A percentile compares a stretch with the other conserved stretches of the same genome.
Conservation (phyloP, 108 stramenopile genomes). For the Fragilariopsis cylindrus region DNA sequence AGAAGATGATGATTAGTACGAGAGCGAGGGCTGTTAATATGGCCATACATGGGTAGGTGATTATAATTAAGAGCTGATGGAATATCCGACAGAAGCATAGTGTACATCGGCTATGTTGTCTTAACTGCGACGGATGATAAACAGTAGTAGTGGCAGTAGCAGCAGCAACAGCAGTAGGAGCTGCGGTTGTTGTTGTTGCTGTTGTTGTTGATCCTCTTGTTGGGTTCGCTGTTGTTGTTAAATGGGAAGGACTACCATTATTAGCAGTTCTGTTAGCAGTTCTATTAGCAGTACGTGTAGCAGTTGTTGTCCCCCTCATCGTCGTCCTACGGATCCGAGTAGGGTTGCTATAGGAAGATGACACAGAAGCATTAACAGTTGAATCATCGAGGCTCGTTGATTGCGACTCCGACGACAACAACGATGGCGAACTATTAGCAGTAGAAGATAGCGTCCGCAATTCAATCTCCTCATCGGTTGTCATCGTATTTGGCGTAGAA, state of each 20-base stretch:
- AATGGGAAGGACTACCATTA: not conserved
- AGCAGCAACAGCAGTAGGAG: not conserved
- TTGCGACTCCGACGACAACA: too few species aligned
- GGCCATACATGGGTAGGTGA: conserved; percentile 27
- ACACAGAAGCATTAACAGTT: too few species aligned
- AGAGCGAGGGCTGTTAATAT: conserved; percentile 7
- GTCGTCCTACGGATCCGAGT: too few species aligned
- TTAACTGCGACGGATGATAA: not conserved
- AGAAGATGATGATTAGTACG: conserved; percentile 21
- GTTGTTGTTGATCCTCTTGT: not conserved
- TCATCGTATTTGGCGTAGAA: not conserved
- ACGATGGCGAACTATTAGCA: too few species aligned
- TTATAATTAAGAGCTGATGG: conserved; percentile 6
- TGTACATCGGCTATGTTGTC: not conserved
- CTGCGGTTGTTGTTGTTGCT: not conserved
- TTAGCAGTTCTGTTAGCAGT: too few species aligned
- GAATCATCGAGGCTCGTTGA: too few species aligned
- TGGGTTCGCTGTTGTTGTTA: not conserved
- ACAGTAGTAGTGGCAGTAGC: not conserved
- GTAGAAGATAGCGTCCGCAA: not conserved
- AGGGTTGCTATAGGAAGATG: too few species aligned
- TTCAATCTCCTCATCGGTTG: not conserved
- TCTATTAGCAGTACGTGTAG: too few species aligned
- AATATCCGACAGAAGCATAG: not conserved
- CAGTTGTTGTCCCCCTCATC: too few species aligned